Base-by-base conservation (phyloP, 2,329 filamentous ascomycete genomes). In the Fusarium bulbicola region DNA sequence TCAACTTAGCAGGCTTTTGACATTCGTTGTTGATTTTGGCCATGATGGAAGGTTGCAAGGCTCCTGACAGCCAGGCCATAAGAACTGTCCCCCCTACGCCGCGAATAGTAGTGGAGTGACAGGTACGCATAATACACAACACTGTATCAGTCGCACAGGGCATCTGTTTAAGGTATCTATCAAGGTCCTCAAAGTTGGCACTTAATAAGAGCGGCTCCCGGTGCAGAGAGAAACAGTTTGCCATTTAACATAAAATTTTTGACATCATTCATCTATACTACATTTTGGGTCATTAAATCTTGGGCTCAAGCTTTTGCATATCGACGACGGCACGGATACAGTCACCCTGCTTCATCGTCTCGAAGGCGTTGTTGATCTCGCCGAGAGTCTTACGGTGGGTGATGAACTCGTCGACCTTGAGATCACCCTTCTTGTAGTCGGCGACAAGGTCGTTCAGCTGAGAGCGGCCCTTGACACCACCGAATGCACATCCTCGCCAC, bases 321-420 rank as follows among this genome's bases (percentile, higher is more conserved):
- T 89, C 90, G 60, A 98, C 93, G 15, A 98, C 96, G 77, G 94
- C 97, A 74, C 96, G 93, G 80, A 99, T 98, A 85, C 96, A 99
- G 84, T 98, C 95, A 66, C 96, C 96, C 68, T 91, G 89, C 88
- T 98, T 97, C 96, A 99, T 99, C 77, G 92, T 91, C 74, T 94
- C 90, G 80, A 97, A 99, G 26, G 95, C 95, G 58, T 88, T 86
- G 88, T 98, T 98, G 84, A 99, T 97, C 79, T 93, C 90, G 68
- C 86, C 85, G 49, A 99, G 87, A 8, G 88, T 89, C 86, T 97
- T 94, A 78, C 95, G 91, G 86, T 99, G 96, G 37, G 96, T 99
- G 86, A 99, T 98, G 87, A 98, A 98, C 86, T 99, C 96, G 82
- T 98, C 95, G 50, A 98, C 96, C 91, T 98, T 98, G 81, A 99